Base-by-base conservation (phyloP, 768 basidiomycete species). In the Naganishia onofrii region DNA sequence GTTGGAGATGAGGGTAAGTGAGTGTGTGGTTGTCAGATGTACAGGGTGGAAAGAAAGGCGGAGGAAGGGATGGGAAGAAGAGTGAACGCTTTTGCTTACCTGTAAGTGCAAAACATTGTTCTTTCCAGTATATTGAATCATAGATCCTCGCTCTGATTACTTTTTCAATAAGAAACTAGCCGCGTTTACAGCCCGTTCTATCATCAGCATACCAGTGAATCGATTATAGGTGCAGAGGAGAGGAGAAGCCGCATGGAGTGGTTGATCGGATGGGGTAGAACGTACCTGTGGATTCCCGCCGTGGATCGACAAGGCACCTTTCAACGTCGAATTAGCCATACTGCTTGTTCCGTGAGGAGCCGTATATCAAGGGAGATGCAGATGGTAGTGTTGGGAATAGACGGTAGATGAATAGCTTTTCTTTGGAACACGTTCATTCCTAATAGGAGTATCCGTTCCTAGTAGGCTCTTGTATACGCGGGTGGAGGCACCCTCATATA, bases 91-190 rank as follows among this genome's bases (percentile, higher is more conserved):
- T 29, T 29, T 38, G 48, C 85, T 63, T 60, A 91, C 93, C 92
- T 71, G 92, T 96, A 56, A 99, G 84, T 26, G 95, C 95, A 79
- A 99, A 99, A 79, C 95, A 99, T 74, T 96, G 92, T 79, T 99
- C 95, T 83, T 99, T 99, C 95, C 95, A 99, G 82, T 87, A 99
- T 8, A 85, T 81, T 0, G 90, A 90, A 80, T 98, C 95, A 84
- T 95, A 99, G 71, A 99, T 96, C 71, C 96, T 87, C 77, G 89
- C 91, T 66, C 96, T 88, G 74, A 98, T 94, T 72, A 97, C 91
- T 44, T 92, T 95, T 84, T 98, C 96, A 32, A 99, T 90, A 81
- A 99, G 84, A 81, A 86, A 91, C 93, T 96, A 79, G 75, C 19
- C 48, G 21, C 15, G 46, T 17, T 21, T 26, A 68, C 29, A 19